Evolutionary conservation across 108 stramenopile genomes (phyloP), one percentile per base, ranked within the genome.

Genomic region (Nitzschia sp.): DNA sequence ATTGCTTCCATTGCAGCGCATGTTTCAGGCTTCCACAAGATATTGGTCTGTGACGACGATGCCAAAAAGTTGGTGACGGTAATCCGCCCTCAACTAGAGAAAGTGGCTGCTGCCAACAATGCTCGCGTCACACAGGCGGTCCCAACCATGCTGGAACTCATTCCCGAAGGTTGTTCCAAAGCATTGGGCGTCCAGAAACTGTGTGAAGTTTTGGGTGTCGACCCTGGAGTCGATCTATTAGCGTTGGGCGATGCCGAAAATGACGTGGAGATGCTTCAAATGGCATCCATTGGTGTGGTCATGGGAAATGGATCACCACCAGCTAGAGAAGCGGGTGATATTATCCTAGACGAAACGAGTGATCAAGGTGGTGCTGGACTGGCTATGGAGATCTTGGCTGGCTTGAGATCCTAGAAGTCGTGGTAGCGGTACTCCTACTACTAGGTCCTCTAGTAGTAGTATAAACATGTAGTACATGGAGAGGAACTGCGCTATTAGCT

Each of bases 241-340:
- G 92, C 97, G 26, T 29, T 96, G 45, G 97, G 97, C 16, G 97
- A 97, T 75, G 97, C 93, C 25, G 96, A 97, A 68, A 97, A 97
- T 75, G 97, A 97, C 76, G 77, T 81, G 3, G 91, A 72, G 4
- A 95, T 96, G 92, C 65, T 97, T 8, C 47, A 77, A 48, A 54
- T 84, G 67, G 89, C 95, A 8, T 77, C 85, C 8, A 72, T 95
- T 35, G 94, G 94, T 28, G 84, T 95, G 22, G 87, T 88, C 46
- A 79, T 96, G 6, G 96, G 89, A n/a, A 96, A 97, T 73, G 92
- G 86, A 1, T 83, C 82, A 58, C 79, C 79, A 0, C 31, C 69
- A 16, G 93, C 92, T 13, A 80, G 74, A 63, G 84, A 80, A 19
- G 93, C 90, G 0, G 85, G 93, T 6, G 91, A 92, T 69, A 80